phyloP scores from a whole-genome alignment of 257 asterid species.

The Solanum clarkiae region DNA sequence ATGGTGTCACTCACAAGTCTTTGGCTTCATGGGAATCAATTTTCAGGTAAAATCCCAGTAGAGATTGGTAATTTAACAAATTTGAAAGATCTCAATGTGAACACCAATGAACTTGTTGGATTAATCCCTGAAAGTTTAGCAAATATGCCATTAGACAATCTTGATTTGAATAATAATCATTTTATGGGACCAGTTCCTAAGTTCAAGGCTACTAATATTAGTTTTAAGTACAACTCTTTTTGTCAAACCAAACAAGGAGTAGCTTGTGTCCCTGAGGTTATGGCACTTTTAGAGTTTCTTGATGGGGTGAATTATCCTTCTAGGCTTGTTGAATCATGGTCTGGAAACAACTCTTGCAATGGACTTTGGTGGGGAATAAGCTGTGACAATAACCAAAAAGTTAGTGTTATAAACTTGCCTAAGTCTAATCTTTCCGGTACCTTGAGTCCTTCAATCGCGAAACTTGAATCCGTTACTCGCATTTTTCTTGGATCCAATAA shows the following conservation, averaged over 20 bases:
- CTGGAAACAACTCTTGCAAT: constrained; percentile 58
- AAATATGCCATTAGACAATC: constrained; percentile 24
- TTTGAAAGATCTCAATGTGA: constrained; percentile 47
- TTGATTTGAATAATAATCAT: constrained; percentile 71
- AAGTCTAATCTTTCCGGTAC: constrained; percentile 51
- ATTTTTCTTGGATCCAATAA: constrained; percentile 47
- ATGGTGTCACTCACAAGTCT: constrained; percentile 59
- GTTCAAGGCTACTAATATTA: constrained; percentile 41
- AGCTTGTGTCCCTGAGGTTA: constrained; percentile 50
- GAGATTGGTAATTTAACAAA: constrained; percentile 42
- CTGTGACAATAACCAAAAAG: constrained; percentile 36
- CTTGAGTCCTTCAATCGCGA: constrained; percentile 53
- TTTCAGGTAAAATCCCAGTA: constrained; percentile 67
- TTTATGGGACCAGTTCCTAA: constrained; percentile 75
- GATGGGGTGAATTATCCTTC: constrained; percentile 60
- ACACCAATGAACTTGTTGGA: constrained; percentile 69
- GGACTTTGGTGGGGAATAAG: constrained; percentile 60
- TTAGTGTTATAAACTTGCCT: constrained; percentile 41
- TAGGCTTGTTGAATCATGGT: constrained; percentile 66
- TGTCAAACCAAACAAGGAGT: constrained; percentile 41
- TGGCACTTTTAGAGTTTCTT: constrained; percentile 62
- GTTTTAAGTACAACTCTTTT: constrained; percentile 41
- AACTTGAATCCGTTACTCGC: constrained; percentile 47
- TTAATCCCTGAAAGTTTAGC: constrained; percentile 51
- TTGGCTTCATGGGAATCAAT: constrained; percentile 82